Evolutionary conservation across 176 grass and related monocot genomes (phyloP), one percentile per base, ranked within the genome.

Genomic region (Neostapfia colusana): DNA sequence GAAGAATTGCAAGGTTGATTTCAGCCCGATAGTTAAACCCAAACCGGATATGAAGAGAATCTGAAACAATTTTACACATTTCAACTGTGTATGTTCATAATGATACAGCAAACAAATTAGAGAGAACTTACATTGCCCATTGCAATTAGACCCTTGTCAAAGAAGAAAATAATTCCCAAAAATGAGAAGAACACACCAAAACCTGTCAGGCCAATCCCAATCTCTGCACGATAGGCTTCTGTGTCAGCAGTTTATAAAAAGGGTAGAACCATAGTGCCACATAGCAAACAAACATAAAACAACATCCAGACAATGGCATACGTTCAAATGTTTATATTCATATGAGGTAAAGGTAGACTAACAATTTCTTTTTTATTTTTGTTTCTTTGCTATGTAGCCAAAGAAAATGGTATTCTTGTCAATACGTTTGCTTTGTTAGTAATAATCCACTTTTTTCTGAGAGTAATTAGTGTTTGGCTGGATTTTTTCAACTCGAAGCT

Each of bases 1-100:
- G 74, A 96, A 96, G 84, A 96, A 96, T 64, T 92, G 93, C 93
- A 96, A 88, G 9, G 93, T 92, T 83, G 93, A 96, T 87, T 96
- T 96, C 45, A 90, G 87, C 18, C 93, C 93, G 61, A 92, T 96
- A 27, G 93, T 92, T 78, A 96, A 27, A 88, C 88, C 90, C 61
- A 96, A 67, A 83, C 93, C 93, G 18, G 93, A 96, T 59, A 96
- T 62, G 38, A 92, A 96, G 60, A 96, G 93, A 63, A 92, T 92
- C 93, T 96, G 86, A 82, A 51, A 81, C 26, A 61, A 13, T 26
- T 31, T 16, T 31, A 16, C 12, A 61, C 58, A 61, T 61, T 31
- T 61, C 26, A 61, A 31, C 10, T 16, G 12, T 4, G 3, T 34
- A 34, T 27, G 26, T 7, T 4, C 26, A 16, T 26, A 61, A 61